Evolutionary conservation across 495 filamentous ascomycete genomes (phyloP), one percentile per base, ranked within the genome.

Genomic region (Staphylotrichum longicolle): DNA sequence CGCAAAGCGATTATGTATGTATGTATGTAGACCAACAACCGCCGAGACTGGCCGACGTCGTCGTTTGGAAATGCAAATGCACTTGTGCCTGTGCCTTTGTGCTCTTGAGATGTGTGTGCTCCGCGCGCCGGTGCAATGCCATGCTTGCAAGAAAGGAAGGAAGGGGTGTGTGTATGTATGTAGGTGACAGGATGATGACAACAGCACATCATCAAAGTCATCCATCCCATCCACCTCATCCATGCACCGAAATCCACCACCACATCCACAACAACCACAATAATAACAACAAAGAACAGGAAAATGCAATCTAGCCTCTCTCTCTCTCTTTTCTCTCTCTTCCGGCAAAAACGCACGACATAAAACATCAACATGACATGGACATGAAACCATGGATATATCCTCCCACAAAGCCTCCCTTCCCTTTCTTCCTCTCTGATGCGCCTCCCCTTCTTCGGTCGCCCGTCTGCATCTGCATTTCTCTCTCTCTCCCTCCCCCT

Each of bases 101-200:
- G 20, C 20, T 27, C 20, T 27, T 27, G 20, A 27, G 20, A 27
- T 51, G 35, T 35, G 53, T 55, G 40, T 55, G 53, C 53, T 42
- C 54, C 54, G 54, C 41, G 33, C 9, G 30, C 32, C 48, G 33
- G 7, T 37, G 45, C 44, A 39, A 49, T 42, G 46, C 37, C 12
- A 58, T 58, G 37, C 46, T 33, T 34, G 30, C 30, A 30, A 8
- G 20, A 1, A 27, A 27, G 20, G 20, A 27, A 27, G 20, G 1
- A 27, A 27, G 20, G 20, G 33, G 45, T 27, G 14, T 39, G 33
- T 35, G 27, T 12, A 12, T 46, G 42, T 46, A 12, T n/a, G 14
- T 14, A 14, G 9, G 42, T 49, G 45, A 49, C 33, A 48, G 41
- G 55, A 58, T 48, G 44, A 48, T 49, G 45, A 58, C 44, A 39